Base-by-base conservation (phyloP, 495 filamentous ascomycete species). In the Aspergillus nidulans region DNA sequence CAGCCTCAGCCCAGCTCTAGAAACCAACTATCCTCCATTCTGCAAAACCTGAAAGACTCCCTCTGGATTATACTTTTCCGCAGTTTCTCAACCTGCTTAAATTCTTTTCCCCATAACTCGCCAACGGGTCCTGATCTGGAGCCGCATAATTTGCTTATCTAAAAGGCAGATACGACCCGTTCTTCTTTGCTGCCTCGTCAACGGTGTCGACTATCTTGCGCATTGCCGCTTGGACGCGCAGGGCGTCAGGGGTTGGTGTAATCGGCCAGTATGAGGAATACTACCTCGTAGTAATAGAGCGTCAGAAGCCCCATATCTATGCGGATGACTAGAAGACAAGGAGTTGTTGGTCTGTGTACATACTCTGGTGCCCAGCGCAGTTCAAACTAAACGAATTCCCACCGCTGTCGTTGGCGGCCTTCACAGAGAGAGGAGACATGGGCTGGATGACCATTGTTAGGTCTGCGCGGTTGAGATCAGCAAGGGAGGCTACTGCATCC, bases 121-220 rank as follows among this genome's bases (percentile, higher is more conserved):
- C 60, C 13, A 80, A 61, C 0, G 69, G 64, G 16, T 73, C 57
- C 61, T 81, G 64, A n/a, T 73, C 57, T 57, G 80, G 77, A 13
- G 47, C 60, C 23, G 51, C 46, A 45, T 55, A 59, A 15, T 41
- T 59, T 24, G 53, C 50, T n/a, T 53, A 48, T 39, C 51, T 20
- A 26, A 57, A 66, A 10, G 49, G 28, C 5, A 63, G 40, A 18
- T 49, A 56, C 1, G 40, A 24, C 0, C 55, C 57, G 38, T 58
- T 56, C 9, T 36, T 42, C 48, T 57, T 57, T 1, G 57, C 55
- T 1, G 38, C 39, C 9, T 52, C 16, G 20, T 55, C 47, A 2
- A 48, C 58, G 1, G 12, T 41, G 21, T 59, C 56, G 2, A 63
- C 44, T 13, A 57, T 59, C 30, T 45, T 47, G 21, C 56, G 56